A percentile compares a stretch with the other conserved stretches of the same genome.
Evolutionary conservation across 75 land plant species (phyloP).

Genomic region (Sequoiadendron giganteum): DNA sequence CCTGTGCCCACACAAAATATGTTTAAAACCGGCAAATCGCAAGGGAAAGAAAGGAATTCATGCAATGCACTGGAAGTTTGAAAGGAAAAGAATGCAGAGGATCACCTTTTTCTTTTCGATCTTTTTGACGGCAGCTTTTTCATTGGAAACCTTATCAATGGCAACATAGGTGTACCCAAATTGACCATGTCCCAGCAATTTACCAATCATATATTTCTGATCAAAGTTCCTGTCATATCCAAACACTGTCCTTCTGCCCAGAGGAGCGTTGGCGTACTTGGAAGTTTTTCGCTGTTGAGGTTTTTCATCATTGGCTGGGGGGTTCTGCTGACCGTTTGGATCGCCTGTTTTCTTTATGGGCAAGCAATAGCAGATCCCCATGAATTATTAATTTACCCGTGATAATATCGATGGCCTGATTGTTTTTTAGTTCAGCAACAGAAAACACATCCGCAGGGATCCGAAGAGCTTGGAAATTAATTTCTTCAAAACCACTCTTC

Average conservation of each 20-base stretch:
- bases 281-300: background rate
- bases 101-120: conserved; percentile 31
- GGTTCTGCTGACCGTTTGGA: background rate
- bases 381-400: background rate
- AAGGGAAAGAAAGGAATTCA: background rate
- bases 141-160: conserved; percentile 13
- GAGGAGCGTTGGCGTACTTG: conserved; percentile 5
- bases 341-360: background rate
- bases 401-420: background rate
- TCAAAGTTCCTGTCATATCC: conserved; percentile 23
- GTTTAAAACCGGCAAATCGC: no score
- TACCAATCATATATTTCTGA: conserved; percentile 15
- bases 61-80: background rate
- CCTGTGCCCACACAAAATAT: no score
- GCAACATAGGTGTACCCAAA: conserved; percentile 38
- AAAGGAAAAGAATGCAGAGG: background rate
- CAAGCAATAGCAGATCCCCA: conserved; percentile 1
- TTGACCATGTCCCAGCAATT: conserved; percentile 31
- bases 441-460: background rate
- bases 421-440: background rate
- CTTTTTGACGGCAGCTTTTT: conserved; percentile 26
- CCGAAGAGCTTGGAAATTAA: background rate
- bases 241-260: conserved; percentile 23
- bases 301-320: background rate
- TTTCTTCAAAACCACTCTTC: background rate